Percentiles rank a stretch among this genome's conserved stretches.
phyloP scores from a whole-genome alignment of 129 eudicot genomes.

The Artemisia annua region DNA sequence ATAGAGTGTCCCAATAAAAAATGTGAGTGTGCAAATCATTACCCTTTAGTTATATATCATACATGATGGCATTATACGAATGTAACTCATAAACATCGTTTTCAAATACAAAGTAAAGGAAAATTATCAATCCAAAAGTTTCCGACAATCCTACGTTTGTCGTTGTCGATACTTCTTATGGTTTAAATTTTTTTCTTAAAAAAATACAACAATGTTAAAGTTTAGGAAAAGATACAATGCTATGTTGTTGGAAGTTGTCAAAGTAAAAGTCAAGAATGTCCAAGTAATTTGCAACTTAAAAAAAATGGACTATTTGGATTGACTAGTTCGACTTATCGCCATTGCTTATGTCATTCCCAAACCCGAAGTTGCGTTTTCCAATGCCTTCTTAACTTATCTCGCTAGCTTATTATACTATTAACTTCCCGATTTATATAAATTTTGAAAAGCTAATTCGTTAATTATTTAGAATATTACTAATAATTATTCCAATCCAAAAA shows the following conservation, averaged over 20 bases:
- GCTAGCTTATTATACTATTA: constrained; percentile 21
- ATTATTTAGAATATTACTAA: too few relatives aligned
- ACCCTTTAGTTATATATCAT: too few relatives aligned
- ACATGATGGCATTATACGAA: too few relatives aligned
- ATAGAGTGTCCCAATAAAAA: too few relatives aligned
- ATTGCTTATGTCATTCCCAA: constrained; percentile 31
- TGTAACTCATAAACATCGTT: too few relatives aligned
- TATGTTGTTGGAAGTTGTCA: constrained; percentile 34
- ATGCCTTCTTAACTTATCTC: constrained; percentile 23
- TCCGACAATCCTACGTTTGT: not conserved
- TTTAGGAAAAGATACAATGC: not conserved
- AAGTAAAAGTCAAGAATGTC: constrained; percentile 36
- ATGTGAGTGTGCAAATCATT: too few relatives aligned
- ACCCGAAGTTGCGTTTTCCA: constrained; percentile 4
- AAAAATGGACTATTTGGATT: constrained; percentile 3
- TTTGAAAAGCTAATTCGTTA: too few relatives aligned
- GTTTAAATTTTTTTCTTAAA: not conserved
- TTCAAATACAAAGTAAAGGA: too few relatives aligned
- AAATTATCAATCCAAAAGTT: too few relatives aligned
- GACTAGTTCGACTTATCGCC: constrained; percentile 33
- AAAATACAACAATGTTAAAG: too few relatives aligned
- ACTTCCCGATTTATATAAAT: too few relatives aligned
- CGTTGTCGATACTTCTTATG: not conserved
- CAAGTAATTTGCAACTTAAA: constrained; percentile 1
- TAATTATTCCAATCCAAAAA: too few relatives aligned